These are phyloP conservation scores for Cornus kousa DNA, from an alignment of 148 eudicot species.

Conservation along the genomic window DNA sequence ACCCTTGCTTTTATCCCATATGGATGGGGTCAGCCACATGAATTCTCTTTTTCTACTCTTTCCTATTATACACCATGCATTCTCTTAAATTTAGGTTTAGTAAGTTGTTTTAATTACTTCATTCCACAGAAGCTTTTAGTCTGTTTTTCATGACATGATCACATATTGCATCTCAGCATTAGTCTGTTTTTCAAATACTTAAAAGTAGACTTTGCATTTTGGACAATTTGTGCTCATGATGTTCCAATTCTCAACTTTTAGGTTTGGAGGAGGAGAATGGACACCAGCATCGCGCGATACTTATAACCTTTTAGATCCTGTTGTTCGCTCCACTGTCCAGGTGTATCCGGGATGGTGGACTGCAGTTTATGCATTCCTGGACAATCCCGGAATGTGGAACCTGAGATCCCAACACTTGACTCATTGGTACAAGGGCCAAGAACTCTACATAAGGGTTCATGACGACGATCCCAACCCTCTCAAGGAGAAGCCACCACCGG, in stretches of 20 bases:
- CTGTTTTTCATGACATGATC: too few relatives aligned
- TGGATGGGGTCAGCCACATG: too few relatives aligned
- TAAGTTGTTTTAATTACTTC: too few relatives aligned
- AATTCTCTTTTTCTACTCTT: too few relatives aligned
- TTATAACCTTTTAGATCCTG: constrained; percentile 39
- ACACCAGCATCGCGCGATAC: constrained; percentile 24
- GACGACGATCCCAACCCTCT: constrained; percentile 39
- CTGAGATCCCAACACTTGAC: constrained; percentile 39
- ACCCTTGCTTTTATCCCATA: not conserved
- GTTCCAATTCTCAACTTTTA: not conserved
- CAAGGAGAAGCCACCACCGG: constrained; percentile 36
- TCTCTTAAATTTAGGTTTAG: too few relatives aligned
- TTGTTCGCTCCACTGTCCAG: constrained; percentile 44
- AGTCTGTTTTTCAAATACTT: not conserved
- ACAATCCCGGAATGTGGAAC: constrained; percentile 53
- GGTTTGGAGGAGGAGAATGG: constrained; percentile 38
- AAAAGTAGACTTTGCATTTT: not conserved
- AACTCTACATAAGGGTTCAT: constrained; percentile 36
- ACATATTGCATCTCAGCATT: not conserved
- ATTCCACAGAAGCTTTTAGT: too few relatives aligned
- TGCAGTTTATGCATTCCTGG: constrained; percentile 38
- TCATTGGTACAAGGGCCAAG: constrained; percentile 42
- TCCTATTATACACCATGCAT: too few relatives aligned
- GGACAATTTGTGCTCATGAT: not conserved
- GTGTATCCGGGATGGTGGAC: constrained; percentile 46